A percentile compares a stretch with the other conserved stretches of the same genome.
Evolutionary conservation across 345 rosid species (phyloP).

Genomic region (Physaria fendleri): DNA sequence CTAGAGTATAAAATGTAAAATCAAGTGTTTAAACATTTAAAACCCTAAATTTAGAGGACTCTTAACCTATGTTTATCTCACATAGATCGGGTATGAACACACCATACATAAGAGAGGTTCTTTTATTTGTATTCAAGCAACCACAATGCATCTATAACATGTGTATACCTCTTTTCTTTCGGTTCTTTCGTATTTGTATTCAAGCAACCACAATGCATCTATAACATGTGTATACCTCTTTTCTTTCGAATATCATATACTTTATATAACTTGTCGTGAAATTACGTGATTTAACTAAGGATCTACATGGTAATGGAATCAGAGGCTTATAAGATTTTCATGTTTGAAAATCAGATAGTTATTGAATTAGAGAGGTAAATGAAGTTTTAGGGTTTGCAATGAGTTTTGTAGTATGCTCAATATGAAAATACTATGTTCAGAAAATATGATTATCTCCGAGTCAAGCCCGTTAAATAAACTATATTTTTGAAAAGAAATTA

Average conservation of each 20-base stretch:
- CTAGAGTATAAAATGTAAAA: too few relatives aligned
- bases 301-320: not conserved
- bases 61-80: too few relatives aligned
- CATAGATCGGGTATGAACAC: too few relatives aligned
- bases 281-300: not conserved
- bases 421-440: not conserved
- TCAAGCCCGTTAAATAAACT: not conserved
- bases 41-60: too few relatives aligned
- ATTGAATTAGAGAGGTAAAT: not conserved
- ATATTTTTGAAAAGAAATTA: not conserved
- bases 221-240: not conserved
- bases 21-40: too few relatives aligned
- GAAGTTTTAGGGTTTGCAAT: not conserved
- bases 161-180: too few relatives aligned
- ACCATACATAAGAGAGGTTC: not conserved
- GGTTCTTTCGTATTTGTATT: not conserved
- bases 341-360: not conserved
- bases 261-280: not conserved
- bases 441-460: not conserved
- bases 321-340: not conserved
- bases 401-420: not conserved
- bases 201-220: not conserved
- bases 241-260: not conserved
- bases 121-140: not conserved
- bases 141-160: not conserved